Evolutionary conservation across 176 grass and related monocot genomes (phyloP), one percentile per base, ranked within the genome.

Genomic region (Cenchrus fungigraminus): DNA sequence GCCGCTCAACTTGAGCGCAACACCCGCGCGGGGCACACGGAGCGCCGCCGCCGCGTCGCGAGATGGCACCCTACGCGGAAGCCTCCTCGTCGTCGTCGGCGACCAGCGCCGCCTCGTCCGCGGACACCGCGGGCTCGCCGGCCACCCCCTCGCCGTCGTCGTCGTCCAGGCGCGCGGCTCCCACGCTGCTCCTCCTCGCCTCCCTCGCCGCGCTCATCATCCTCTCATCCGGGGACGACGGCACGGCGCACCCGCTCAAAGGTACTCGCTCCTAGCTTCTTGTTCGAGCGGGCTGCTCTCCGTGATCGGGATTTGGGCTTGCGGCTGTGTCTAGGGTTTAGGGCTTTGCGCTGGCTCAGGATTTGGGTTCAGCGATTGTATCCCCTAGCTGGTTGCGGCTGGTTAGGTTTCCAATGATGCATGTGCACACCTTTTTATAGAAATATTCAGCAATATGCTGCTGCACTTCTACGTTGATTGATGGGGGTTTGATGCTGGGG

Each of bases 181-280:
- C 89, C 6, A 71, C 75, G n/a, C 89, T 90, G 61, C 89, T 90
- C 60, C 75, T 90, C 20, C 17, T 90, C 80, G 62, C 76, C 20
- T 87, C 85, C 68, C 89, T 90, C 44, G 80, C 80, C n/a, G 80
- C 75, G 11, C 75, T 90, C 61, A 68, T 90, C 68, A 73, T 90
- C 80, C 80, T 90, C 61, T 90, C 84, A 31, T 75, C 74, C 68
- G 84, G 84, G 61, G 84, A 80, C 11, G 89, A 87, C 54, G 68
- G 80, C 52, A 63, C 69, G 53, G 68, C 44, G 52, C 84, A 65
- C 52, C 59, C 29, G 40, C 67, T 90, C 13, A 83, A 78, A 78
- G 88, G 88, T 90, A 43, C 0, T 4, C 2, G 14, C 76, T 0
- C 14, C 46, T 9, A 11, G 42, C 25, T 10, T 44, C 7, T 42